Evolutionary conservation across 805 yeast species (phyloP).

Genomic region (Ogataea wickerhamii): DNA sequence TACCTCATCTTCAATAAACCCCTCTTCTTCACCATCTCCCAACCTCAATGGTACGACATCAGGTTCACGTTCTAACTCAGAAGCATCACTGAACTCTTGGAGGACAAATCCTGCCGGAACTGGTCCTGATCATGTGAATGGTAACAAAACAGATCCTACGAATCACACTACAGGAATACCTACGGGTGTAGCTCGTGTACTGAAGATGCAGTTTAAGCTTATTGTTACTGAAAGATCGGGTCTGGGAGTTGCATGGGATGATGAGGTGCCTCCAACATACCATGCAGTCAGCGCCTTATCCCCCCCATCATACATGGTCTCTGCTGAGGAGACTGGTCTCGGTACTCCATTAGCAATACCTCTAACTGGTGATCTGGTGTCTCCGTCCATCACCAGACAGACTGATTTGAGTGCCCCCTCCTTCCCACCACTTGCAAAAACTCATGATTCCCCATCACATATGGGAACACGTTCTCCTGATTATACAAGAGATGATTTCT

Average conservation of each 20-base stretch:
- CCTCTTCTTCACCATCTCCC: conserved; percentile 5
- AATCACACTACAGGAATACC: conserved; percentile 57
- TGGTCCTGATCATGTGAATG: conserved; percentile 29
- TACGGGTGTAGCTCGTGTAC: conserved; percentile 92
- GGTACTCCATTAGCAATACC: conserved; percentile 15
- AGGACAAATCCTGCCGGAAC: conserved; percentile 23
- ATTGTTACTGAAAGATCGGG: conserved; percentile 87
- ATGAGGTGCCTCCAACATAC: conserved; percentile 97
- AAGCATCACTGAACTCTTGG: conserved; percentile 3
- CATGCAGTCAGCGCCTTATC: conserved; percentile 76
- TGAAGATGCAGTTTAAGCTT: conserved; percentile 92
- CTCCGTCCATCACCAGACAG: neutral
- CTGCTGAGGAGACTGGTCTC: conserved; percentile 18
- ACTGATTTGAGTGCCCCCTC: conserved; percentile 7
- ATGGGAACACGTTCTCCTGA: neutral
- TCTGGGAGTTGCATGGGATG: conserved; percentile 96
- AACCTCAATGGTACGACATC: neutral
- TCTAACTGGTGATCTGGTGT: conserved; percentile 11
- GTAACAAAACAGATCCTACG: conserved; percentile 27
- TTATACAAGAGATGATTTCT: neutral
- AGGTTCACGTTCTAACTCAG: conserved; percentile 8
- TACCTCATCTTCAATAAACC: conserved; percentile 14
- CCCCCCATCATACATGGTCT: conserved; percentile 74
- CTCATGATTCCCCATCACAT: conserved; percentile 4
- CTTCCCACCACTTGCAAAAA: conserved; percentile 10